These are phyloP conservation scores for Angomonas ambiguus DNA, from an alignment of 208 protist species.

Conservation along the genomic window DNA sequence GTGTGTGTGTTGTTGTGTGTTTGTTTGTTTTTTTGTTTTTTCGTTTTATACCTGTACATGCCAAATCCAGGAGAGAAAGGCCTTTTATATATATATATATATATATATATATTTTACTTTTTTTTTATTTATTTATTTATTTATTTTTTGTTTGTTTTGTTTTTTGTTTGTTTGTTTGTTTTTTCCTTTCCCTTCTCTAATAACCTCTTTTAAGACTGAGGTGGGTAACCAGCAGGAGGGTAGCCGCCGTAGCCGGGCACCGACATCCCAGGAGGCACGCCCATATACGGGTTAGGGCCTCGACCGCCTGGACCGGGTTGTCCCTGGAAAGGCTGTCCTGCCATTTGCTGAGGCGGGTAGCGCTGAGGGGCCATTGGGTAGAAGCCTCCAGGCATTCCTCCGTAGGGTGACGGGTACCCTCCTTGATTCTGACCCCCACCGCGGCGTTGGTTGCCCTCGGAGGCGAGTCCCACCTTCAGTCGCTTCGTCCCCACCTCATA, in stretches of 20 bases:
- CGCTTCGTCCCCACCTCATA: constrained; percentile 86
- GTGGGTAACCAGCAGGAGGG: constrained; percentile 6
- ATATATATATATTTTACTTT: too few species aligned
- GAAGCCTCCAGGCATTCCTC: too few species aligned
- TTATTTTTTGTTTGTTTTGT: constrained; percentile 2
- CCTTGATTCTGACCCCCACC: constrained; percentile 23
- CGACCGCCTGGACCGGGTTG: not conserved
- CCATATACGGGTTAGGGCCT: not conserved
- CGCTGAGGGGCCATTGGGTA: not conserved
- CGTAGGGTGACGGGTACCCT: too few species aligned
- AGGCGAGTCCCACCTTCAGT: constrained; percentile 82
- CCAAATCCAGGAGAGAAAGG: too few species aligned
- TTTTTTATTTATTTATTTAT: not conserved
- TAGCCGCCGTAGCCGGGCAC: constrained; percentile 36
- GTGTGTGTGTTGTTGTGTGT: too few species aligned
- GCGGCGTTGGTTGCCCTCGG: constrained; percentile 61
- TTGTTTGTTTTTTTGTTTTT: too few species aligned
- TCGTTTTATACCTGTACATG: too few species aligned
- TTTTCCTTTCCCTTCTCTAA: too few species aligned
- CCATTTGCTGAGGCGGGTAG: not conserved
- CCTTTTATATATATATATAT: too few species aligned
- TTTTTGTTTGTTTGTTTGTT: too few species aligned
- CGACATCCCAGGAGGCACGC: not conserved
- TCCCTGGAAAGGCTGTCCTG: not conserved
- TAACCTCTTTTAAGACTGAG: constrained; percentile 6